A percentile compares a stretch with the other conserved stretches of the same genome.
phyloP scores from a whole-genome alignment of 129 eudicot species.

The Heracleum sosnowskyi region DNA sequence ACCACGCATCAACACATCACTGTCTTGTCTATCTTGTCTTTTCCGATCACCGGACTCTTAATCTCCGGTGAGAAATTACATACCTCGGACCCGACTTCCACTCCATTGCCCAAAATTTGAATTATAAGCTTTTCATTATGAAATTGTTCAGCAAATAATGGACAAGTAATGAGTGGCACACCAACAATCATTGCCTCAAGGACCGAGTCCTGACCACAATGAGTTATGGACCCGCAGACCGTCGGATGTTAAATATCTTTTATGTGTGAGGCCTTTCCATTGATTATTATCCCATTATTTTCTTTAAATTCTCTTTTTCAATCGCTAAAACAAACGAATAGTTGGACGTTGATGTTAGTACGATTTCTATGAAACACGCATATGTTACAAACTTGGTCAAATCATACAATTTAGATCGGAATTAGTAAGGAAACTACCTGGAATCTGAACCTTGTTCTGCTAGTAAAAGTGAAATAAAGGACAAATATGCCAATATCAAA shows the following conservation, averaged over 20 bases:
- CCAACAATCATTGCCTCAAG: constrained; percentile 34
- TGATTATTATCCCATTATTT: constrained; percentile 22
- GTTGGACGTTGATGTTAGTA: background rate
- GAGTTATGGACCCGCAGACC: constrained; percentile 33
- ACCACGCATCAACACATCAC: background rate
- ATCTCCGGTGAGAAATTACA: background rate
- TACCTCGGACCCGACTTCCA: background rate
- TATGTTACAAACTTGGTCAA: constrained; percentile 33
- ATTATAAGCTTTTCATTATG: background rate
- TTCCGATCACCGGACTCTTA: background rate
- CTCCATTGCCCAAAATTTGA: background rate
- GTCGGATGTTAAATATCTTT: constrained; percentile 19
- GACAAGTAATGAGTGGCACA: constrained; percentile 42
- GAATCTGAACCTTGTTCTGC: background rate
- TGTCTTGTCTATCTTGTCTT: background rate
- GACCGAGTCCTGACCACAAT: constrained; percentile 45
- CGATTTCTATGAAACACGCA: constrained; percentile 25
- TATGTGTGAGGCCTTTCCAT: background rate
- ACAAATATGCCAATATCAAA: constrained; percentile 29
- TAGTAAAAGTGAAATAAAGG: constrained; percentile 23
- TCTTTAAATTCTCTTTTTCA: constrained; percentile 1
- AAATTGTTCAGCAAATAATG: constrained; percentile 34
- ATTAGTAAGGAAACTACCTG: no score
- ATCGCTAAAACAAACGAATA: background rate
- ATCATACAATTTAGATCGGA: constrained; percentile 10